Percentiles rank a stretch among this genome's conserved stretches.
Conservation (phyloP, 148 eudicot species). For the Amaranthus palmeri region DNA sequence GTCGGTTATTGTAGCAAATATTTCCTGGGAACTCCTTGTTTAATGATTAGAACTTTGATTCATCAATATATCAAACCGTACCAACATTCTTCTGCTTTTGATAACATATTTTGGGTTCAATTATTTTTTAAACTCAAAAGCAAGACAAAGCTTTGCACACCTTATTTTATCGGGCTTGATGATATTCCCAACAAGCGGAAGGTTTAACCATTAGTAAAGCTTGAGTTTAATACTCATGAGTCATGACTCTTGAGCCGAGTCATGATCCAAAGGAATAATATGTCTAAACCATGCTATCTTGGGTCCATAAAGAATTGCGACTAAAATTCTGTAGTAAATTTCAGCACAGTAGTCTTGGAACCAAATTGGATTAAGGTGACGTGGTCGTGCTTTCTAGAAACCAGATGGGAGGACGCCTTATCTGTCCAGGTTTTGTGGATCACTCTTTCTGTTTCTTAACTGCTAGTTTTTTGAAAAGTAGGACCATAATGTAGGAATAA, state of each 20-base stretch:
- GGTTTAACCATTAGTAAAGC: too few species aligned
- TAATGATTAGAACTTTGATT: background rate
- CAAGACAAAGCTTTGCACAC: background rate
- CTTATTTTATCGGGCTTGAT: too few species aligned
- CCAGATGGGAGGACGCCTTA: background rate
- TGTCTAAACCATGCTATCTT: too few species aligned
- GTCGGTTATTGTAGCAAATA: constrained; percentile 28
- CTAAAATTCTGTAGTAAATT: background rate
- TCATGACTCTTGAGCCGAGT: background rate
- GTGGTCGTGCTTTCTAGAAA: background rate
- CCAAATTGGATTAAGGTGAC: background rate
- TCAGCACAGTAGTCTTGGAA: background rate
- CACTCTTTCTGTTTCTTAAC: too few species aligned
- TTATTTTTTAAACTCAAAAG: background rate
- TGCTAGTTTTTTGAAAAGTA: too few species aligned
- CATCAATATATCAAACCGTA: background rate
- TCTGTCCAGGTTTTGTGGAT: too few species aligned
- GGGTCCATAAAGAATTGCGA: too few species aligned
- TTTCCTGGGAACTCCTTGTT: background rate
- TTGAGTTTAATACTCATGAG: too few species aligned
- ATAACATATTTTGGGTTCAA: background rate
- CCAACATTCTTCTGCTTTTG: background rate
- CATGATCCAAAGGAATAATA: background rate
- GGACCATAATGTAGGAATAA: too few species aligned
- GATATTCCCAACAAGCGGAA: background rate